Conservation (phyloP, 805 yeast species). For the Myxozyma neglecta region DNA sequence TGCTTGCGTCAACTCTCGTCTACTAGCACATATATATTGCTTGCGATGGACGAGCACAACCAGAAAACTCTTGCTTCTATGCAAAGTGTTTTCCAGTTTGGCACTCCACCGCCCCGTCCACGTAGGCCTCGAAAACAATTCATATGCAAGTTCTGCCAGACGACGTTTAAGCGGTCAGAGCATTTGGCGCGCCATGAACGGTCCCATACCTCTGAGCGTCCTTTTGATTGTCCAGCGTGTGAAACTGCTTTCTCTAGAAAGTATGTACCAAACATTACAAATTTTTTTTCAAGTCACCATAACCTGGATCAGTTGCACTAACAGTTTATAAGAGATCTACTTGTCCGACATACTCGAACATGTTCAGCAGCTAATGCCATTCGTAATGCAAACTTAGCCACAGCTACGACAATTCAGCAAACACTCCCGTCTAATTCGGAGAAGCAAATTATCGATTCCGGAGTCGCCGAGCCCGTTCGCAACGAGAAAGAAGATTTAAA, state of each 20-base stretch:
- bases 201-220: constrained; percentile 77
- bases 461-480: neutral
- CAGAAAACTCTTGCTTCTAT: constrained; percentile 14
- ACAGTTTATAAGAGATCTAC: constrained; percentile 6
- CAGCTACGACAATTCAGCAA: neutral
- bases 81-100: constrained; percentile 17
- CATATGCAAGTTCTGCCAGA: constrained; percentile 40
- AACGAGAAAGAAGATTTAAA: neutral
- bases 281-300: neutral
- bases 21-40: no score
- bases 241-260: constrained; percentile 60
- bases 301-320: neutral
- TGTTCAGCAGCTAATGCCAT: constrained; percentile 1
- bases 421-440: neutral
- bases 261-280: neutral
- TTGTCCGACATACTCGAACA: constrained; percentile 12
- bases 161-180: constrained; percentile 45
- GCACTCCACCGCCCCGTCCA: constrained; percentile 13
- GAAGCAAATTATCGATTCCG: no score
- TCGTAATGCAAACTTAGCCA: neutral
- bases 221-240: constrained; percentile 53
- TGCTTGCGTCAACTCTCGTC: no score
- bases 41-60: constrained; percentile 2
- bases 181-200: constrained; percentile 57
- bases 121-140: constrained; percentile 9